Percentiles rank a stretch among this genome's conserved stretches.
phyloP scores from a whole-genome alignment of 441 rosid species.

The Pelargonium cotyledonis region DNA sequence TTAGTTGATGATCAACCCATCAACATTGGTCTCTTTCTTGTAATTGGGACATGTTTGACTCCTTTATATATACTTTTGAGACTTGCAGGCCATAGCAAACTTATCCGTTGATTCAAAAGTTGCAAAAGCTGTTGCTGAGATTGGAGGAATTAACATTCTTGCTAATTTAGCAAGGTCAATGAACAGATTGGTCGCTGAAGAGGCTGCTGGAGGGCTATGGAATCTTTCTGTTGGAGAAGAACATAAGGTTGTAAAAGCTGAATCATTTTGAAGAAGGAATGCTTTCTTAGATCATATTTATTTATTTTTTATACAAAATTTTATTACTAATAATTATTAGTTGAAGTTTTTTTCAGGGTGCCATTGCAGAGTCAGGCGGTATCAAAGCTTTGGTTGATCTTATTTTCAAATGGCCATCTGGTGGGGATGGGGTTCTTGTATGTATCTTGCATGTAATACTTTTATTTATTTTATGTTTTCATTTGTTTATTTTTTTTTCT shows the following conservation, averaged over 20 bases:
- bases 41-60: neutral
- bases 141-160: slow-evolving; percentile 77
- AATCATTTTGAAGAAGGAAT: neutral
- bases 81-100: slow-evolving; percentile 79
- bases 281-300: neutral
- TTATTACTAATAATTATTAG: neutral
- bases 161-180: slow-evolving; percentile 75
- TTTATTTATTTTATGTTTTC: neutral
- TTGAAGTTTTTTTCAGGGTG: slow-evolving; percentile 40
- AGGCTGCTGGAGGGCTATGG: slow-evolving; percentile 99
- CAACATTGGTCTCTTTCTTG: neutral
- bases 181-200: slow-evolving; percentile 94
- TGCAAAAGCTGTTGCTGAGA: slow-evolving; percentile 91
- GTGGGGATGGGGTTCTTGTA: slow-evolving; percentile 93
- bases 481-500: neutral
- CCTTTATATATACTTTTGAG: slow-evolving; percentile 11
- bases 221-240: slow-evolving; percentile 99
- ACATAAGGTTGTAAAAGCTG: slow-evolving; percentile 62
- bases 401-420: slow-evolving; percentile 80
- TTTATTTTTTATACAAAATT: neutral
- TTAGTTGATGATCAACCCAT: neutral
- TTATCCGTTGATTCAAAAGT: slow-evolving; percentile 86
- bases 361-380: slow-evolving; percentile 93
- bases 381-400: slow-evolving; percentile 90
- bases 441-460: slow-evolving; percentile 16